Evolutionary conservation across 1,284 basidiomycete species (phyloP).

Genomic region (Tremellales sp.): DNA sequence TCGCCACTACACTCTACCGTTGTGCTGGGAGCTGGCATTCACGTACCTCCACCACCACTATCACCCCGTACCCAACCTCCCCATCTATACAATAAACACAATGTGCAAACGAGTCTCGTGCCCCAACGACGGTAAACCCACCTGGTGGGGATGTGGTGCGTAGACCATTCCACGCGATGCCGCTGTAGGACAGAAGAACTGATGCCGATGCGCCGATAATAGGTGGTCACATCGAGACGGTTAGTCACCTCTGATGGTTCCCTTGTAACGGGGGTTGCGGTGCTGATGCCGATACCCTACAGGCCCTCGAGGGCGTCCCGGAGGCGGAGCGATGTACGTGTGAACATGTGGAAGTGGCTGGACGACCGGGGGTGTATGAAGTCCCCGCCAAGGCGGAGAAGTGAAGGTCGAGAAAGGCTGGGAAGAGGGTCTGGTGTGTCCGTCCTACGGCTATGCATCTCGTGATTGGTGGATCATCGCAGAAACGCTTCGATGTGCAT

Average conservation of each 20-base stretch:
- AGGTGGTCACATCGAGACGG: slow-evolving; percentile 46
- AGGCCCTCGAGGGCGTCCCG: slow-evolving; percentile 40
- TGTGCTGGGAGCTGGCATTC: no score
- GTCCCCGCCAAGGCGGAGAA: slow-evolving; percentile 13
- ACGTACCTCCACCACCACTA: no score
- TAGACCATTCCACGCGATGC: slow-evolving; percentile 4
- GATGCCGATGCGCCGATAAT: slow-evolving; percentile 3
- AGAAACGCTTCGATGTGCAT: no score
- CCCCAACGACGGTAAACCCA: slow-evolving; percentile 47
- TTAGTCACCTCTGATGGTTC: slow-evolving; percentile 11
- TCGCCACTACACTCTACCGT: no score
- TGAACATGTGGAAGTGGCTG: slow-evolving; percentile 37
- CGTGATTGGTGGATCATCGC: no score
- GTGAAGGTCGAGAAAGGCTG: not conserved
- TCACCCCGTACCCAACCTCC: not conserved
- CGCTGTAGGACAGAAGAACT: not conserved
- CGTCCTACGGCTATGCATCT: no score
- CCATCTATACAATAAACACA: slow-evolving; percentile 1
- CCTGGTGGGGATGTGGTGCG: slow-evolving; percentile 50
- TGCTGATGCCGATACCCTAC: slow-evolving; percentile 4
- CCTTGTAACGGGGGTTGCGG: not conserved
- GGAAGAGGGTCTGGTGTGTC: no score
- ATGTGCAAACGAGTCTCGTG: slow-evolving; percentile 47
- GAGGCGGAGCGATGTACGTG: slow-evolving; percentile 37
- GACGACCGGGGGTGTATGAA: slow-evolving; percentile 38